A percentile compares a stretch with the other conserved stretches of the same genome.
Evolutionary conservation across 768 basidiomycete genomes (phyloP).

Genomic region (Holtermanniella nyarrowii): DNA sequence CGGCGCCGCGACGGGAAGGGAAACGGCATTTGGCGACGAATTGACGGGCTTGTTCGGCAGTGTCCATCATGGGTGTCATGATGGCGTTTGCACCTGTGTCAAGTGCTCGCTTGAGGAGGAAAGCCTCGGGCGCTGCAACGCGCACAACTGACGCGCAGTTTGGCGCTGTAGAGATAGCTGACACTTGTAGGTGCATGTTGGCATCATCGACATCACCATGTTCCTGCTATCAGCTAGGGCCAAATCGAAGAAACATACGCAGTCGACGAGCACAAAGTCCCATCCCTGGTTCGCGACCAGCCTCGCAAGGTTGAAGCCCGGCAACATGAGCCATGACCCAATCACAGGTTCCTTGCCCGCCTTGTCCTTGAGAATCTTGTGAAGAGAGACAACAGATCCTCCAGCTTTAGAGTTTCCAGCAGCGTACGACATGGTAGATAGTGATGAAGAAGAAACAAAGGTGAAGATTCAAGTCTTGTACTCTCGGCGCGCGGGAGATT

Average conservation of each 20-base stretch:
- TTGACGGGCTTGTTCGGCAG: not conserved
- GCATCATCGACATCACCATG: conserved; percentile 29
- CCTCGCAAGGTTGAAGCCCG: conserved; percentile 15
- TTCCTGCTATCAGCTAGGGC: conserved; percentile 6
- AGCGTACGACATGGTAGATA: not conserved
- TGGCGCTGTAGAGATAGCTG: conserved; percentile 11
- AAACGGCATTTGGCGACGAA: not conserved
- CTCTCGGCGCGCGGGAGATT: too few relatives aligned
- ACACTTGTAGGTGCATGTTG: conserved; percentile 25
- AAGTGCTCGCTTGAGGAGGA: conserved; percentile 24
- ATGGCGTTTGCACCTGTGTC: conserved; percentile 12
- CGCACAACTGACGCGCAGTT: conserved; percentile 25
- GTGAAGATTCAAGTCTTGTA: too few relatives aligned
- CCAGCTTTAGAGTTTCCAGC: not conserved
- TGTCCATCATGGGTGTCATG: not conserved
- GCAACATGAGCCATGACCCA: conserved; percentile 16
- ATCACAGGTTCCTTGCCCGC: conserved; percentile 7
- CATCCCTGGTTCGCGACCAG: conserved; percentile 16
- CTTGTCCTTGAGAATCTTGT: conserved; percentile 10
- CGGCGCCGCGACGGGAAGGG: not conserved
- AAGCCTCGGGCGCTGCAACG: conserved; percentile 18
- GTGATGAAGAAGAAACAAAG: conserved; percentile 1
- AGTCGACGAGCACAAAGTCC: conserved; percentile 18
- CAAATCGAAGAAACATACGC: conserved; percentile 1
- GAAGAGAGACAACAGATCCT: conserved; percentile 5